These are phyloP conservation scores for Tetracladium marchalianum DNA, from an alignment of 495 filamentous ascomycete genomes.

Conservation along the genomic window DNA sequence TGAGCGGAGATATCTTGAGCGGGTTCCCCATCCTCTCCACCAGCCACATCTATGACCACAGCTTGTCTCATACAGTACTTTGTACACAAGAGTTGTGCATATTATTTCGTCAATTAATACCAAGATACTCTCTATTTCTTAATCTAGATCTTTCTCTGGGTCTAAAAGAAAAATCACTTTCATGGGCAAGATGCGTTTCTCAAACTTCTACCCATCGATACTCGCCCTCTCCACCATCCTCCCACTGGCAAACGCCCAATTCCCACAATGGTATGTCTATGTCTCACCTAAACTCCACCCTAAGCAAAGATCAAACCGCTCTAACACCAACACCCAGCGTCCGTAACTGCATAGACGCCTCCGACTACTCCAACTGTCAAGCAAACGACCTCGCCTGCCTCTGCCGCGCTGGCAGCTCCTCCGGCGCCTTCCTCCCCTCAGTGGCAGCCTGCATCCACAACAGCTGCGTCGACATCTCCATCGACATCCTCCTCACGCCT, in stretches of 20 bases:
- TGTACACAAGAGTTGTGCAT: too few species aligned
- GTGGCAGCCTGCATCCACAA: constrained; percentile 27
- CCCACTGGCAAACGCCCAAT: constrained; percentile 20
- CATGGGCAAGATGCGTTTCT: neutral
- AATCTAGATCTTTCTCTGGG: too few species aligned
- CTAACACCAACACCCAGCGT: constrained; percentile 9
- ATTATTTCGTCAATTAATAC: too few species aligned
- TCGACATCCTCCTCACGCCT: constrained; percentile 22
- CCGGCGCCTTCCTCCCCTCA: constrained; percentile 23
- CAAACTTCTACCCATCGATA: constrained; percentile 12
- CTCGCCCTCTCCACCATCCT: constrained; percentile 19
- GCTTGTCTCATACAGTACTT: too few species aligned
- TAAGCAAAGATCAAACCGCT: too few species aligned
- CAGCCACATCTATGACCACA: constrained; percentile 2
- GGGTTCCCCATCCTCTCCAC: neutral
- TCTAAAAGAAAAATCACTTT: neutral
- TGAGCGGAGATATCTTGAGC: neutral
- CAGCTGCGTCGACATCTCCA: constrained; percentile 19
- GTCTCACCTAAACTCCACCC: constrained; percentile 12
- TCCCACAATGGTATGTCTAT: constrained; percentile 4
- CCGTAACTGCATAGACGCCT: constrained; percentile 24
- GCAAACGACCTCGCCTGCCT: constrained; percentile 24
- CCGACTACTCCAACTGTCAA: constrained; percentile 18
- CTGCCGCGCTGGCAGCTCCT: constrained; percentile 20
- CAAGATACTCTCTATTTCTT: too few species aligned